Percentiles rank a stretch among this genome's conserved stretches.
phyloP scores from a whole-genome alignment of 805 yeast species.

The Osmozyma mogii region DNA sequence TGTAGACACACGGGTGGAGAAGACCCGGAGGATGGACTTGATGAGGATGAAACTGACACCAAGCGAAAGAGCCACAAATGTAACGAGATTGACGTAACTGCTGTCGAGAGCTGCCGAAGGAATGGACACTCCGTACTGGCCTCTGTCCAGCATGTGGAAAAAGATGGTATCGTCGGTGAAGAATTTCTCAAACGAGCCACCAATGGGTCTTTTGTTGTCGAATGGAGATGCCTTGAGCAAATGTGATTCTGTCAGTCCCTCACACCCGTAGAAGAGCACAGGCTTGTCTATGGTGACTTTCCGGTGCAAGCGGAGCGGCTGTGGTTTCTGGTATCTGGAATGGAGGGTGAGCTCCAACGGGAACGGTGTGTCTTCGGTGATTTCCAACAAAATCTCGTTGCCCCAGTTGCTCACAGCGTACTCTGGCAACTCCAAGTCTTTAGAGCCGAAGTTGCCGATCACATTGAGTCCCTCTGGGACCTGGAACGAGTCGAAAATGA shows the following conservation, averaged over 20 bases:
- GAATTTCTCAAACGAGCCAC: conserved; percentile 27
- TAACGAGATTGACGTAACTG: conserved; percentile 3
- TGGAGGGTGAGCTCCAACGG: conserved; percentile 24
- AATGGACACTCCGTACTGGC: conserved; percentile 4
- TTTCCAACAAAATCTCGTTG: conserved; percentile 26
- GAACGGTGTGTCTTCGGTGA: conserved; percentile 7
- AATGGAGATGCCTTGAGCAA: conserved; percentile 31
- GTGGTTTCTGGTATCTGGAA: conserved; percentile 33
- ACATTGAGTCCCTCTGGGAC: conserved; percentile 17
- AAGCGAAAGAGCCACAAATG: conserved; percentile 6
- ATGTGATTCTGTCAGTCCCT: conserved; percentile 18
- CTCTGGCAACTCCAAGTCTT: conserved; percentile 34
- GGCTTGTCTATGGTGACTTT: conserved; percentile 17
- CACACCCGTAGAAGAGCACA: conserved; percentile 30
- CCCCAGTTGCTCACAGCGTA: conserved; percentile 34
- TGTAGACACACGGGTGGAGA: too few relatives aligned
- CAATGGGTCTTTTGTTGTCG: conserved; percentile 19
- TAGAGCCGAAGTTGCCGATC: conserved; percentile 22
- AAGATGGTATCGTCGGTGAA: conserved; percentile 35
- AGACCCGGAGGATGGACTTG: too few relatives aligned
- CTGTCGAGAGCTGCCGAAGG: conserved; percentile 8
- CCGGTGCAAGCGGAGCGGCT: conserved; percentile 4
- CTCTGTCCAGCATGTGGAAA: conserved; percentile 18
- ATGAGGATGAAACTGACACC: too few relatives aligned
- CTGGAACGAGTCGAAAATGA: conserved; percentile 34